These are phyloP conservation scores for Pisolithus thermaeus DNA, from an alignment of 1,284 basidiomycete species.

Conservation along the genomic window DNA sequence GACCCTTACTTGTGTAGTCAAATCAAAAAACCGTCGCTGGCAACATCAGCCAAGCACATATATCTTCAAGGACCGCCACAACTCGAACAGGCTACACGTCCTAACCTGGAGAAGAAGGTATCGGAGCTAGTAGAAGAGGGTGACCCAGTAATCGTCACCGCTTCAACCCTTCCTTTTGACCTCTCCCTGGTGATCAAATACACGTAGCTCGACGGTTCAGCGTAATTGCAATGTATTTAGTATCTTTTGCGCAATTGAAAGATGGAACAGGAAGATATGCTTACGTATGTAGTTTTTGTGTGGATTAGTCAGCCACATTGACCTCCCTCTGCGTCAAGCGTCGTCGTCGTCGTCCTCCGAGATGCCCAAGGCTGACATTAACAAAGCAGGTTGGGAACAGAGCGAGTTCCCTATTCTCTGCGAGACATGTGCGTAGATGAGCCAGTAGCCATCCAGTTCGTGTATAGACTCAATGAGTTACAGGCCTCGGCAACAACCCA, in stretches of 20 bases:
- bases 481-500: slow-evolving; percentile 83
- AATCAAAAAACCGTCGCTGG: slow-evolving; percentile 88
- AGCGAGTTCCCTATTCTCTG: slow-evolving; percentile 88
- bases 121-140: slow-evolving; percentile 73
- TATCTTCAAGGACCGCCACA: slow-evolving; percentile 93
- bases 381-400: slow-evolving; percentile 89
- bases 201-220: slow-evolving; percentile 25
- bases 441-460: neutral
- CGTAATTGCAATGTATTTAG: too few species aligned
- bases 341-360: slow-evolving; percentile 4
- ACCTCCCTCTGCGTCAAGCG: neutral
- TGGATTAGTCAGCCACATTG: neutral
- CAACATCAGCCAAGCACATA: slow-evolving; percentile 62
- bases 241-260: too few species aligned
- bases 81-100: slow-evolving; percentile 80
- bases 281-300: neutral
- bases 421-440: slow-evolving; percentile 71
- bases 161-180: slow-evolving; percentile 83
- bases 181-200: slow-evolving; percentile 68
- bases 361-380: slow-evolving; percentile 79
- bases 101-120: slow-evolving; percentile 84
- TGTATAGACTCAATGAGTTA: slow-evolving; percentile 9
- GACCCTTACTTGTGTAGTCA: slow-evolving; percentile 51
- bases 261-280: neutral
- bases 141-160: slow-evolving; percentile 83